phyloP scores from a whole-genome alignment of 1,284 basidiomycete genomes.

The Ustilago trichophora region DNA sequence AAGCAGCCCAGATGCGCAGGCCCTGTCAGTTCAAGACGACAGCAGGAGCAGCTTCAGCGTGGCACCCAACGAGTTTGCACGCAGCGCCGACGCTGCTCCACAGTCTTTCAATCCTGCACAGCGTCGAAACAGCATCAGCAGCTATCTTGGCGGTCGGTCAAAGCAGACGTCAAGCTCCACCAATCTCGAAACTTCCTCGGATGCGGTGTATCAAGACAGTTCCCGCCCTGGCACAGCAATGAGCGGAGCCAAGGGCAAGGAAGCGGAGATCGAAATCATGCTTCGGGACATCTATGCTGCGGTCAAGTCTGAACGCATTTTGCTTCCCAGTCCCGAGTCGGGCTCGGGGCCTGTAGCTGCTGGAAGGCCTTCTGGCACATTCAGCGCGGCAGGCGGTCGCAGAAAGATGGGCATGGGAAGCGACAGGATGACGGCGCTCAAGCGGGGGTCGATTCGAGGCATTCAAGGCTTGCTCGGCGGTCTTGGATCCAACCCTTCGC shows the following conservation, averaged over 20 bases:
- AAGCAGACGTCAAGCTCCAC: constrained; percentile 21
- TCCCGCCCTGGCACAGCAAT: constrained; percentile 11
- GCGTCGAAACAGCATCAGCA: constrained; percentile 21
- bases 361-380: constrained; percentile 17
- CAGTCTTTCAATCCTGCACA: constrained; percentile 4
- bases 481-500: neutral
- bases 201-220: constrained; percentile 6
- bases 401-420: constrained; percentile 35
- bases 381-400: constrained; percentile 13
- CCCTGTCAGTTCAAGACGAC: constrained; percentile 18
- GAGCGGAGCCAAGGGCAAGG: constrained; percentile 21
- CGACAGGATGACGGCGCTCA: constrained; percentile 76
- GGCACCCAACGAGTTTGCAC: constrained; percentile 1
- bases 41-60: constrained; percentile 42
- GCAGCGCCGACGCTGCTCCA: constrained; percentile 12
- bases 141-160: constrained; percentile 15
- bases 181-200: constrained; percentile 19
- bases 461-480: constrained; percentile 77
- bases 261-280: constrained; percentile 28
- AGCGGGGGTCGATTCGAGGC: constrained; percentile 87
- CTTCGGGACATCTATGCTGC: constrained; percentile 89
- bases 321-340: constrained; percentile 73
- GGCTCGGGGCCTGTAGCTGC: constrained; percentile 7
- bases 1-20: constrained; percentile 16
- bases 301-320: constrained; percentile 87